These are phyloP conservation scores for Pecoramyces ruminantium DNA, from an alignment of 192 early-diverging fungal genomes.

Conservation along the genomic window DNA sequence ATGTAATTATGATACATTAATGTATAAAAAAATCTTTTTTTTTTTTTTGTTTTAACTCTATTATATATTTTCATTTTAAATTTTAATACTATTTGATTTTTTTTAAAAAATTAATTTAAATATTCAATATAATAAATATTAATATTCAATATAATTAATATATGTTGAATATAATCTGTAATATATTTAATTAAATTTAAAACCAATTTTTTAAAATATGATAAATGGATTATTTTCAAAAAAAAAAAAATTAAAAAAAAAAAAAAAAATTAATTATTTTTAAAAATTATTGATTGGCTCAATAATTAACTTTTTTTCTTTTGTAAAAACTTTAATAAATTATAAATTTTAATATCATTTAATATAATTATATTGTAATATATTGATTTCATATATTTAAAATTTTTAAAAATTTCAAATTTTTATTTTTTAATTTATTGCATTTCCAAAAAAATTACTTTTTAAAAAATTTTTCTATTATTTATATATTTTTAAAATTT, in stretches of 20 bases:
- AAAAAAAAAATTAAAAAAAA: not conserved
- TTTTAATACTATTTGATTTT: no score
- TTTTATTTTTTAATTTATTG: no score
- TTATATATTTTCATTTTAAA: no score
- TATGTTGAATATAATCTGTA: not conserved
- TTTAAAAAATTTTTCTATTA: no score
- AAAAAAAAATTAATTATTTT: not conserved
- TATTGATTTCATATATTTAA: not conserved
- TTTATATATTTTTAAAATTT: no score
- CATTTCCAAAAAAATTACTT: no score
- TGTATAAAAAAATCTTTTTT: no score
- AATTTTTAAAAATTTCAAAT: no score
- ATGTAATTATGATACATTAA: no score
- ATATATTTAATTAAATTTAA: not conserved
- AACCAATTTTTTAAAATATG: not conserved
- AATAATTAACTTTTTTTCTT: not conserved
- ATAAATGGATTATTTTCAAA: not conserved
- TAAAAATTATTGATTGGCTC: not conserved
- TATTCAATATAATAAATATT: no score
- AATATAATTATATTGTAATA: not conserved
- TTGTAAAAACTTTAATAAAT: not conserved
- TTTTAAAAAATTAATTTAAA: no score
- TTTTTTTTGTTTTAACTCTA: no score
- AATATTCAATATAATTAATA: not conserved
- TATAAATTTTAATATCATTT: not conserved